Conservation (phyloP, 352 stramenopile genomes). For the Phytophthora crassamura region DNA sequence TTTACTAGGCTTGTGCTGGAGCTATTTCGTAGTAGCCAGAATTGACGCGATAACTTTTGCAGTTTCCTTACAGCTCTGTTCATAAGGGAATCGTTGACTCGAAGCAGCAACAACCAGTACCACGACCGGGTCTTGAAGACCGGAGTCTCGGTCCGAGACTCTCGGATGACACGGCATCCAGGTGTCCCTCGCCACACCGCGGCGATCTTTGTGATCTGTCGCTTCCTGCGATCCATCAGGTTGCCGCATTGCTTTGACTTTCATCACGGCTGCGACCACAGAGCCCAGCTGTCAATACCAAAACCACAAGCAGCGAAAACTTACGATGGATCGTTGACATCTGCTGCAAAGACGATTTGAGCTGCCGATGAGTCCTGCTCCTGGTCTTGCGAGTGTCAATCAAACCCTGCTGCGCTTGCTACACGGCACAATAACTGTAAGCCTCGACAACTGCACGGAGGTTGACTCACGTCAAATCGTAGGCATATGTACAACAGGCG, state of each 20-base stretch:
- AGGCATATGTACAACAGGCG: constrained; percentile 8
- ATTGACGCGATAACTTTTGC: no score
- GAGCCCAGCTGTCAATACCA: constrained; percentile 21
- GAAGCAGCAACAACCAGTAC: no score
- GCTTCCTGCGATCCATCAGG: constrained; percentile 23
- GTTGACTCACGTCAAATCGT: constrained; percentile 33
- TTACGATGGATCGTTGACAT: constrained; percentile 8
- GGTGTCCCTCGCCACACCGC: no score
- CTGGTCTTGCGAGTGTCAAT: constrained; percentile 13
- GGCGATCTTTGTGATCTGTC: constrained; percentile 9
- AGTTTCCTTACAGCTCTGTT: no score
- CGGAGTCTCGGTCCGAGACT: no score
- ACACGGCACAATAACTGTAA: no score
- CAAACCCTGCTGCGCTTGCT: constrained; percentile 13
- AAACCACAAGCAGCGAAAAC: constrained; percentile 20
- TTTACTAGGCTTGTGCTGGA: no score
- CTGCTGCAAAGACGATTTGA: not conserved
- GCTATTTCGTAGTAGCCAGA: no score
- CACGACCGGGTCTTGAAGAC: no score
- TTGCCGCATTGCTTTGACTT: constrained; percentile 18
- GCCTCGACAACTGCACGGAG: no score
- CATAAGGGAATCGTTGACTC: no score
- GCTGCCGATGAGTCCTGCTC: constrained; percentile 7
- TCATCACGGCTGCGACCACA: constrained; percentile 18
- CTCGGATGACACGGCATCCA: no score